A percentile compares a stretch with the other conserved stretches of the same genome.
Conservation (phyloP, 2,329 filamentous ascomycete species). For the Ascosphaera aggregata region DNA sequence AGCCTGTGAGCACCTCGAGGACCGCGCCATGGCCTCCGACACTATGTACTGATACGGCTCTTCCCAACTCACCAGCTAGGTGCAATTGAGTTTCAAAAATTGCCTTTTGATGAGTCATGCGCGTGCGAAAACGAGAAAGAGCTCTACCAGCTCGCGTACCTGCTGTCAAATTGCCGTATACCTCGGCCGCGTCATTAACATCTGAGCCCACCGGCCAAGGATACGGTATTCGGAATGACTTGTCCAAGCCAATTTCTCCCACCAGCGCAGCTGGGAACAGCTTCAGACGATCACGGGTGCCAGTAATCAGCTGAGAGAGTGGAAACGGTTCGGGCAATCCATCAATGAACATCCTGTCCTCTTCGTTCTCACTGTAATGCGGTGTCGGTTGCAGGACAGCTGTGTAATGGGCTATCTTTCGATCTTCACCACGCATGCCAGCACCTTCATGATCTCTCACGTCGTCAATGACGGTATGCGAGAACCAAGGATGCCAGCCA, state of each 20-base stretch:
- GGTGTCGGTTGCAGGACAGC: conserved; percentile 26
- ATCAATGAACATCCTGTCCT: conserved; percentile 25
- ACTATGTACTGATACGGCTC: conserved; percentile 37
- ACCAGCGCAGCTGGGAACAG: conserved; percentile 31
- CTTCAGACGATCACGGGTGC: conserved; percentile 26
- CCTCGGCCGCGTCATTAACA: conserved; percentile 15
- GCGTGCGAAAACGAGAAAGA: conserved; percentile 33
- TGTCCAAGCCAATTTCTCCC: conserved; percentile 39
- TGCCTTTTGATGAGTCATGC: conserved; percentile 31
- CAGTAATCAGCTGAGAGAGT: conserved; percentile 27
- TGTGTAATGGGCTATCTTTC: conserved; percentile 28
- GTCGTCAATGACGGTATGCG: conserved; percentile 34
- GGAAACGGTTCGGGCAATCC: conserved; percentile 30
- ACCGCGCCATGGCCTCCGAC: conserved; percentile 38
- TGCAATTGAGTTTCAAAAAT: conserved; percentile 33
- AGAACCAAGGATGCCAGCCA: conserved; percentile 48
- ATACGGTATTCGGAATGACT: conserved; percentile 34
- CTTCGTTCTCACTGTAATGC: conserved; percentile 8
- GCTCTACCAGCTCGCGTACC: conserved; percentile 35
- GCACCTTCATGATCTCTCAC: conserved; percentile 7
- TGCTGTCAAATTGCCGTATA: conserved; percentile 20
- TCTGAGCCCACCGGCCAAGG: conserved; percentile 17
- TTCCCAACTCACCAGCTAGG: conserved; percentile 32
- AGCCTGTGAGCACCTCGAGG: conserved; percentile 29
- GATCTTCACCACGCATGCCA: conserved; percentile 6